A percentile compares a stretch with the other conserved stretches of the same genome.
phyloP scores from a whole-genome alignment of 164 flowering plant genomes.

The Magnolia changhungtana region DNA sequence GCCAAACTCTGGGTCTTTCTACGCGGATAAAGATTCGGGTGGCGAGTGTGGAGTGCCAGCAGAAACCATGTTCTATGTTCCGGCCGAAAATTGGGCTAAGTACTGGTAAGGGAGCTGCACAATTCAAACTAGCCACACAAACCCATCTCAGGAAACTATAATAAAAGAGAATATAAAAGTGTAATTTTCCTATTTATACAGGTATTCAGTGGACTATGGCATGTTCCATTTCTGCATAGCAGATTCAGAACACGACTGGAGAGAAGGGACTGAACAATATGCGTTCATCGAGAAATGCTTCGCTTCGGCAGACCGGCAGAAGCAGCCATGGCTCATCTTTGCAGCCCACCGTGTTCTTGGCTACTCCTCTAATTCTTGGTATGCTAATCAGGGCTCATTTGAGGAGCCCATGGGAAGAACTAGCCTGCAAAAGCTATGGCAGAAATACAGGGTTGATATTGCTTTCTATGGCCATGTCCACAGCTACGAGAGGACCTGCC shows the following conservation, averaged over 20 bases:
- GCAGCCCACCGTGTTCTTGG: constrained; percentile 80
- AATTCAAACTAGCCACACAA: neutral
- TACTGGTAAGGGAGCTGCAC: constrained; percentile 51
- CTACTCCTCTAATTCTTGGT: constrained; percentile 55
- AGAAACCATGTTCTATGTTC: constrained; percentile 78
- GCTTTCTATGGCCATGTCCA: constrained; percentile 87
- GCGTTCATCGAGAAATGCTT: constrained; percentile 66
- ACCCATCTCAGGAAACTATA: too few species aligned
- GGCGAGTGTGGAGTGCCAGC: constrained; percentile 91
- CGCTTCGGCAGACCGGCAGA: constrained; percentile 67
- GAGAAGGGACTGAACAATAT: constrained; percentile 83
- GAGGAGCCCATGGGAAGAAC: constrained; percentile 86
- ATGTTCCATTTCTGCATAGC: constrained; percentile 90
- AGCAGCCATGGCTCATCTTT: constrained; percentile 89
- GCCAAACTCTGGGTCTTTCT: constrained; percentile 84
- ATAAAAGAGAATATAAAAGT: too few species aligned
- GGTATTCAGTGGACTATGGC: constrained; percentile 81
- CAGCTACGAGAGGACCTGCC: constrained; percentile 85
- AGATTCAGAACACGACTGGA: constrained; percentile 78
- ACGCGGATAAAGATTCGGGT: constrained; percentile 57
- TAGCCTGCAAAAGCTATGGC: constrained; percentile 79
- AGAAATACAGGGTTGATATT: constrained; percentile 81
- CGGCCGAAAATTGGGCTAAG: constrained; percentile 83
- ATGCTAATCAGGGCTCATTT: constrained; percentile 54
- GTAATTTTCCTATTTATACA: constrained; percentile 13